Evolutionary conservation across 2,329 filamentous ascomycete species (phyloP), one percentile per base, ranked within the genome.

Genomic region (Talaromyces pinophilus): DNA sequence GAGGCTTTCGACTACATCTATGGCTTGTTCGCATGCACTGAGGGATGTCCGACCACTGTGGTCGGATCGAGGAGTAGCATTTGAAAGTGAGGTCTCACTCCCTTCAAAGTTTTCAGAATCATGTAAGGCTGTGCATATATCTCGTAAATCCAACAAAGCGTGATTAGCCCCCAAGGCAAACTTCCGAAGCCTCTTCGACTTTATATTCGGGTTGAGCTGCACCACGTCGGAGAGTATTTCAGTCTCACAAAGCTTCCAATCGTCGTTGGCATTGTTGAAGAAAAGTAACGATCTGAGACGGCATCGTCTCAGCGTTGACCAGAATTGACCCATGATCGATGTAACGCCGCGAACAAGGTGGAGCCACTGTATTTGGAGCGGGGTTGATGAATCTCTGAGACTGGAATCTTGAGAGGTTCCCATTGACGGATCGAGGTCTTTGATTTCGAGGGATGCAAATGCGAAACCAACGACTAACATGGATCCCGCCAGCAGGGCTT

Each of bases 371-470:
- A 55, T 55, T 17, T 55, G 50, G 8, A 33, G 50, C 28, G 50
- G 17, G 28, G 17, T 13, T 55, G 46, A 25, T 25, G 4, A 48
- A 15, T 5, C 4, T 22, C 11, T 4, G 19, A 7, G 19, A 13
- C 10, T 50, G 46, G n/a, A 13, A 50, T 52, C 3, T 11, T 35
- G 25, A 22, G 11, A 17, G 22, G 5, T 28, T 1, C 44, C 59
- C 59, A 46, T n/a, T 46, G 19, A 25, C 33, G 40, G 33, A 52
- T 62, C 30, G 25, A 52, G 40, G 8, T 62, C 44, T 52, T 50
- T 62, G 25, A 50, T 50, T 52, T 44, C 42, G 11, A 62, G 30
- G 13, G 60, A 62, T 17, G 60, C 60, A 50, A 62, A 62, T n/a
- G 44, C 60, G 22, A 62, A 62, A 11, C 60, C 60, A 7, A 38